Percentiles rank a stretch among this genome's conserved stretches.
These are phyloP conservation scores for Novymonas esmeraldas DNA, from an alignment of 208 protist species.

Conservation along the genomic window DNA sequence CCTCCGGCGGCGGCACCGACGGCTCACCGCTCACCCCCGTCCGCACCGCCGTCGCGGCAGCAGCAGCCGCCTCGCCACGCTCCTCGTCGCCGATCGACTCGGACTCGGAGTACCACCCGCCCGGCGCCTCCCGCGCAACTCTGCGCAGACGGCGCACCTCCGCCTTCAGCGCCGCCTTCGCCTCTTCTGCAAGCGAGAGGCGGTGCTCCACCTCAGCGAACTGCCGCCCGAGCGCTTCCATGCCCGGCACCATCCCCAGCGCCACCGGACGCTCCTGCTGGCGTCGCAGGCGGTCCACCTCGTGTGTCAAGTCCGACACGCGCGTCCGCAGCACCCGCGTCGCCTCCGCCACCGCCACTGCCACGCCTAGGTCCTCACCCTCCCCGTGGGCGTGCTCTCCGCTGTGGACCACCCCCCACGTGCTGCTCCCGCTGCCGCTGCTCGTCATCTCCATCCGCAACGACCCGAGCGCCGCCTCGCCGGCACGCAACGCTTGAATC, in stretches of 20 bases:
- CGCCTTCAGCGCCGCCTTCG: conserved; percentile 16
- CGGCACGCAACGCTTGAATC: conserved; percentile 26
- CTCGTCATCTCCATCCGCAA: neutral
- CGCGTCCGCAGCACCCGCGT: neutral
- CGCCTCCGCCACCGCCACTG: neutral
- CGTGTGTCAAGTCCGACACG: conserved; percentile 12
- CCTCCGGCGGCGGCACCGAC: neutral
- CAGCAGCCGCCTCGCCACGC: too few relatives aligned
- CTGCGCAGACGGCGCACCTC: conserved; percentile 11
- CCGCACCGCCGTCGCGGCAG: too few relatives aligned
- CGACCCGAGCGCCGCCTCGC: conserved; percentile 23
- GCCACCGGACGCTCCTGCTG: neutral
- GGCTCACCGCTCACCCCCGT: neutral
- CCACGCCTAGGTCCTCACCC: neutral
- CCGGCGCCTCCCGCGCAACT: neutral
- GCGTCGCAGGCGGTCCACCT: conserved; percentile 9
- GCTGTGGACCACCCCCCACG: neutral
- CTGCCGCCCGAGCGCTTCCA: conserved; percentile 40
- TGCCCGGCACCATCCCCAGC: conserved; percentile 25
- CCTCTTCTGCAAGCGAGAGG: conserved; percentile 34
- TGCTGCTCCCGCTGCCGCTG: conserved; percentile 3
- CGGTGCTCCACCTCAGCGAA: conserved; percentile 34
- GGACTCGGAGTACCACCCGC: neutral
- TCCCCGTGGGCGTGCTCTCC: neutral
- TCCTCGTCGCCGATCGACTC: too few relatives aligned